A percentile compares a stretch with the other conserved stretches of the same genome.
phyloP scores from a whole-genome alignment of 371 early-diverging fungal species.

The Saksenaea vasiformis region DNA sequence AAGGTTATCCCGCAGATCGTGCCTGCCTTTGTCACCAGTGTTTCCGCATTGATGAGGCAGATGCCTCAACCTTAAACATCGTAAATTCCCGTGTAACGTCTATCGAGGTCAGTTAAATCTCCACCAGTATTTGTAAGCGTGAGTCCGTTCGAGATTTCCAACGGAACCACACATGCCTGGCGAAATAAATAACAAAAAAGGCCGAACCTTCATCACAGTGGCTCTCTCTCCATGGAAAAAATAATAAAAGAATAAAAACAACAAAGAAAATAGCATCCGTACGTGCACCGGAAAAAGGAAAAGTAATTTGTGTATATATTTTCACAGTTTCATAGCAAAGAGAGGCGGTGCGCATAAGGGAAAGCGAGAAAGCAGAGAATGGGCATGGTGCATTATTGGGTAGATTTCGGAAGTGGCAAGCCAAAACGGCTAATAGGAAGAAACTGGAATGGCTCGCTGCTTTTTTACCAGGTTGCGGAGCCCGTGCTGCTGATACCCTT shows the following conservation, averaged over 20 bases:
- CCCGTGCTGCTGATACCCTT: slow-evolving; percentile 6
- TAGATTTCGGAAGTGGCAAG: background rate
- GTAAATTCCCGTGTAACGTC: background rate
- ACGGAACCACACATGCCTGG: too few relatives aligned
- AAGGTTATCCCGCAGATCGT: slow-evolving; percentile 20
- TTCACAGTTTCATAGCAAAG: too few relatives aligned
- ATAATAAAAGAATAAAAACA: too few relatives aligned
- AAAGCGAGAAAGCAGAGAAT: background rate
- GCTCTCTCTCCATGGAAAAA: too few relatives aligned
- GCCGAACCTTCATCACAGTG: too few relatives aligned
- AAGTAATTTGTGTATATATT: background rate
- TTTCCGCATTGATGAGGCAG: slow-evolving; percentile 7
- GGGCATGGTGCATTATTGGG: background rate
- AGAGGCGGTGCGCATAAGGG: background rate
- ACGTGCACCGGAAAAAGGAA: background rate
- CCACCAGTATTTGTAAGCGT: too few relatives aligned
- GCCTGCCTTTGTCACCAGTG: slow-evolving; percentile 17
- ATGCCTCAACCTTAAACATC: background rate
- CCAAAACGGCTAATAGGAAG: slow-evolving; percentile 1
- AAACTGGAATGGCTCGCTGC: background rate
- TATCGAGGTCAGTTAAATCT: background rate
- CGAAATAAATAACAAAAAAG: too few relatives aligned
- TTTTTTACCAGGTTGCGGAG: background rate
- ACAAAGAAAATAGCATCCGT: too few relatives aligned
- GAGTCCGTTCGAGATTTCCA: too few relatives aligned